phyloP scores from a whole-genome alignment of 805 yeast genomes.

The Wickerhamiella qilinensis region DNA sequence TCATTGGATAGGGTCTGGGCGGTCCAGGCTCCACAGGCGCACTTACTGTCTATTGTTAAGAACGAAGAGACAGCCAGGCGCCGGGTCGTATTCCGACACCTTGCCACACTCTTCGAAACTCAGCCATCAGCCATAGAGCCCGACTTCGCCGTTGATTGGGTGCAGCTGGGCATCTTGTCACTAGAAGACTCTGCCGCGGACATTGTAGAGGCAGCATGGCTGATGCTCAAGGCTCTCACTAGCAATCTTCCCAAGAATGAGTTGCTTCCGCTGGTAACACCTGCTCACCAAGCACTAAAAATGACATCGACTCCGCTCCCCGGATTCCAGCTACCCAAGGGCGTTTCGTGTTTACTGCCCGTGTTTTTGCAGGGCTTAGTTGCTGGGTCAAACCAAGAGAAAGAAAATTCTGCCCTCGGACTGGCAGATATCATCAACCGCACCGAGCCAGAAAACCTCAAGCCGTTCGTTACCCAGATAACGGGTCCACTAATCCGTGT shows the following conservation, averaged over 20 bases:
- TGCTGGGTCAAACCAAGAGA: slow-evolving; percentile 75
- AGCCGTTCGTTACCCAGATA: slow-evolving; percentile 78
- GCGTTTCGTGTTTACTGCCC: slow-evolving; percentile 80
- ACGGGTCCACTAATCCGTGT: slow-evolving; percentile 98
- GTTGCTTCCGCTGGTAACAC: slow-evolving; percentile 59
- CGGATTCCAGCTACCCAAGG: slow-evolving; percentile 50
- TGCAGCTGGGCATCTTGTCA: slow-evolving; percentile 48
- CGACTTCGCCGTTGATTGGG: slow-evolving; percentile 59
- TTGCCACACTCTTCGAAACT: slow-evolving; percentile 55
- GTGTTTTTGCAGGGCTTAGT: slow-evolving; percentile 86
- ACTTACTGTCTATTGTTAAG: slow-evolving; percentile 57
- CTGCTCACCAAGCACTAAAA: slow-evolving; percentile 61
- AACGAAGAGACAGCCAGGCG: slow-evolving; percentile 55
- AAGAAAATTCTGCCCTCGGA: slow-evolving; percentile 76
- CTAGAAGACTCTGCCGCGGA: slow-evolving; percentile 45
- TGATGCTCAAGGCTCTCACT: slow-evolving; percentile 48
- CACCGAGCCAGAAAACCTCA: slow-evolving; percentile 64
- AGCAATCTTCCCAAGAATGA: slow-evolving; percentile 59
- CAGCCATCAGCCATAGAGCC: slow-evolving; percentile 32
- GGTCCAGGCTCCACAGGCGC: slow-evolving; percentile 29
- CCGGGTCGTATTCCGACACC: slow-evolving; percentile 32
- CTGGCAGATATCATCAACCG: slow-evolving; percentile 75
- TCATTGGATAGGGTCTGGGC: slow-evolving; percentile 63
- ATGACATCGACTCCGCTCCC: slow-evolving; percentile 49
- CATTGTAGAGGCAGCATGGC: slow-evolving; percentile 50